Evolutionary conservation across 805 yeast genomes (phyloP).

Genomic region (Saccharomycopsis fodiens): DNA sequence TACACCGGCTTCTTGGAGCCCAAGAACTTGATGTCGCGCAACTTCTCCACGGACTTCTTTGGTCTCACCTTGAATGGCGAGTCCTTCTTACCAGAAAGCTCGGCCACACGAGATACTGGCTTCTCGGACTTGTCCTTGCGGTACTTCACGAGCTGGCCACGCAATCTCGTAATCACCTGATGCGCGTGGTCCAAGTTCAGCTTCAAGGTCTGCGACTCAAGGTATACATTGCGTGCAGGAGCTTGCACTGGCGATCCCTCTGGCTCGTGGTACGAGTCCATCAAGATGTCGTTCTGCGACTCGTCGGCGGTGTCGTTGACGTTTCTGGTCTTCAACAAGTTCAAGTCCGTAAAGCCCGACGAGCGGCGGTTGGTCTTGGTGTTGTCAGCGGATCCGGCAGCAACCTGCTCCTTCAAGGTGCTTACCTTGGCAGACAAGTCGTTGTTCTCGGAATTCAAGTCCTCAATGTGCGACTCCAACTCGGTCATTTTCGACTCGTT

Average conservation of each 20-base stretch:
- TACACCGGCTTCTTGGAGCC: not conserved
- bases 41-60: constrained; percentile 1
- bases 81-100: not conserved
- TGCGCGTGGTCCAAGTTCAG: constrained; percentile 61
- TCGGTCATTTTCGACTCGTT: constrained; percentile 38
- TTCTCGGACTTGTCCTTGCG: constrained; percentile 12
- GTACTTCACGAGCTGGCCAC: constrained; percentile 39
- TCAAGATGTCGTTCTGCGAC: constrained; percentile 1
- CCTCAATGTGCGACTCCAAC: constrained; percentile 44
- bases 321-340: constrained; percentile 23
- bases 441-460: constrained; percentile 65
- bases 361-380: constrained; percentile 19
- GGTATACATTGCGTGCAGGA: constrained; percentile 36
- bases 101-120: not conserved
- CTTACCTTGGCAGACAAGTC: constrained; percentile 38
- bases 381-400: constrained; percentile 1
- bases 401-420: not conserved
- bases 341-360: constrained; percentile 13
- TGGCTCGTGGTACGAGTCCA: constrained; percentile 31
- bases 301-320: not conserved
- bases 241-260: constrained; percentile 30
- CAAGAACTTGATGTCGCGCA: constrained; percentile 7
- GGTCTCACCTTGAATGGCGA: not conserved
- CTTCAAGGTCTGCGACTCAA: constrained; percentile 60
- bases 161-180: constrained; percentile 51